Evolutionary conservation across 164 flowering plant species (phyloP), one percentile per base, ranked within the genome.

Genomic region (Euptelea pleiosperma): DNA sequence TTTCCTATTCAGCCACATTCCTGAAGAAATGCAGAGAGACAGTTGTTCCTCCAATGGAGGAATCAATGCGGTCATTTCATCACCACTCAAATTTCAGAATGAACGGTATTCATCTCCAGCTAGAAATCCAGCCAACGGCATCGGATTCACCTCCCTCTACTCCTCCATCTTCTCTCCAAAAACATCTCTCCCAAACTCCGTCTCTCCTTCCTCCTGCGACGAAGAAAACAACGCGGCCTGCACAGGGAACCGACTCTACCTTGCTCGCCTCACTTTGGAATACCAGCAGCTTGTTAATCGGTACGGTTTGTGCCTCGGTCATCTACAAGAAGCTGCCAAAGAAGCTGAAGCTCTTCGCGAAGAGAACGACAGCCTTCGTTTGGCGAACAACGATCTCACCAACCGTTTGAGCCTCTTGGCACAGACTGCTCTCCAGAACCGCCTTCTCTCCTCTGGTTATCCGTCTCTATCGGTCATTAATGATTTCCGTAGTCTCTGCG

Each of bases 241-340:
- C 36, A 62, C 49, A 5, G 65, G 64, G 41, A 52, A 63, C 46
- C 65, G 69, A 24, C 70, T 71, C 63, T 62, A 60, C 55, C 69
- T 71, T 14, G 66, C 85, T 14, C 70, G 76, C 52, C 42, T 73
- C 40, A 49, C 82, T 8, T 75, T 83, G 25, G 77, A 81, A 55
- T 80, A 76, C 45, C 78, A 87, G 39, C 78, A 87, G 65, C 70
- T 90, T 42, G 52, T 77, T 34, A 77, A 82, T 61, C 82, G 80
- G 51, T 75, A 79, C 59, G 66, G 54, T 19, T 50, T 66, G 30
- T 80, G 88, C 63, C 73, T 82, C 43, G 29, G 72, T 36, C 84
- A 70, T 63, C 87, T 90, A 52, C 76, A 66, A 8, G 79, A 80
- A 24, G 66, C 82, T 3, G 45, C 71, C 19, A 66, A 67, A 36